A percentile compares a stretch with the other conserved stretches of the same genome.
Evolutionary conservation across 192 early-diverging fungal genomes (phyloP).

Genomic region (Dimargaris xerosporica): DNA sequence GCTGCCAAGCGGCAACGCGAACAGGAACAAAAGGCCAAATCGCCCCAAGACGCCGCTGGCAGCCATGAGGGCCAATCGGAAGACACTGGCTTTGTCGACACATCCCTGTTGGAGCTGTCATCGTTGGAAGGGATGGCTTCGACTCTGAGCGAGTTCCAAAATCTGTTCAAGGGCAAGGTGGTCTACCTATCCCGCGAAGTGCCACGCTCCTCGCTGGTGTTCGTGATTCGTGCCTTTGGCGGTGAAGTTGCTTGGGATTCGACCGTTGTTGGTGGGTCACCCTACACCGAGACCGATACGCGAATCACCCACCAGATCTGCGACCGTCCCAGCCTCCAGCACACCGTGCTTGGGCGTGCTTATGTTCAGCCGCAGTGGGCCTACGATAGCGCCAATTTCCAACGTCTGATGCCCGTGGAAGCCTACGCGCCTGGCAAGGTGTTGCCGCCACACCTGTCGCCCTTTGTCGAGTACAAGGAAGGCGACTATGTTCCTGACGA

Average conservation of each 20-base stretch:
- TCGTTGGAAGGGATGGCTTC: slow-evolving; percentile 7
- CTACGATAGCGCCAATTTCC: slow-evolving; percentile 83
- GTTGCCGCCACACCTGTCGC: slow-evolving; percentile 84
- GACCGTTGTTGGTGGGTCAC: slow-evolving; percentile 60
- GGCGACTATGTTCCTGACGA: slow-evolving; percentile 77
- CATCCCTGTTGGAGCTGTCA: not conserved
- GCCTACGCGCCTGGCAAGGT: slow-evolving; percentile 65
- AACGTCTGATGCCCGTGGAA: slow-evolving; percentile 42
- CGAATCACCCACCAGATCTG: slow-evolving; percentile 77
- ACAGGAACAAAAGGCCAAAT: no score
- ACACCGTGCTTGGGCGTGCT: slow-evolving; percentile 35
- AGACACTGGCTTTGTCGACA: no score
- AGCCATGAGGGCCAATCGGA: not conserved
- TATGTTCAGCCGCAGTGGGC: slow-evolving; percentile 99
- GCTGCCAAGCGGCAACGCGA: slow-evolving; percentile 13
- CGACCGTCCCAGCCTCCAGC: slow-evolving; percentile 60
- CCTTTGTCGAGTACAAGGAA: slow-evolving; percentile 72
- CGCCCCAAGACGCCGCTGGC: not conserved
- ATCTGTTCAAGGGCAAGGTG: slow-evolving; percentile 42
- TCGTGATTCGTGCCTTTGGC: slow-evolving; percentile 80
- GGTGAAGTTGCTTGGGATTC: slow-evolving; percentile 81
- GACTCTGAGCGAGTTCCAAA: slow-evolving; percentile 22
- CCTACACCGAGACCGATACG: slow-evolving; percentile 61
- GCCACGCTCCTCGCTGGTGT: slow-evolving; percentile 82
- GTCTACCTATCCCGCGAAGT: slow-evolving; percentile 90